Evolutionary conservation across 2,329 filamentous ascomycete species (phyloP), one percentile per base, ranked within the genome.

Genomic region (Domatiomyces catenatus): DNA sequence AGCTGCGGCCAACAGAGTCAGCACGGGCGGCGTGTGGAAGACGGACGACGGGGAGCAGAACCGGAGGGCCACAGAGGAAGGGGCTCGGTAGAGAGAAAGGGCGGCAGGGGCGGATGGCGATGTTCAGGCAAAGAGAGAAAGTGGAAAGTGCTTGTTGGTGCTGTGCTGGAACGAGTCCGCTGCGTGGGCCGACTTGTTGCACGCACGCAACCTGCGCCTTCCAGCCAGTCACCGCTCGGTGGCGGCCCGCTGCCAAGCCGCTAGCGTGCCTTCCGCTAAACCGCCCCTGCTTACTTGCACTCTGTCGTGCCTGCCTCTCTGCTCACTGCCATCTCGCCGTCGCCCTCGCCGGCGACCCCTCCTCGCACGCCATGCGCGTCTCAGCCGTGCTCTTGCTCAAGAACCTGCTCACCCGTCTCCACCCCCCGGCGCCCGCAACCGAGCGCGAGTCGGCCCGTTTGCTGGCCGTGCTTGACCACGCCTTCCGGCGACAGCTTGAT

Each of bases 401-500:
- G 50, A 66, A 71, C 19, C 69, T 78, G 61, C 66, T 70, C 8
- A 69, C 71, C 22, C 79, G 75, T 61, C 70, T 83, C 42, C 71
- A 75, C 56, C 68, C 67, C 43, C 71, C 69, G 46, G 67, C 79
- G 20, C 57, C 57, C 3, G 68, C 80, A 15, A 76, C 71, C 22
- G 68, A 72, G 3, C 71, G 71, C 51, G 76, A 83, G 59, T 79
- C 75, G 15, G 69, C 76, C 54, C 73, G 77, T 58, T 68, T 84
- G 6, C 71, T 83, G 42, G 72, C 69, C 49, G 69, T 79, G 18
- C 71, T 84, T 55, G 81, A 77, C 19, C 72, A 71, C 42, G 82
- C 79, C 10, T 84, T 84, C 62, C 72, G 77, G 56, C 69, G 72
- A 47, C 77, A 82, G 52, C 72, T 84, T 43, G 79, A 83, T 59